Percentiles rank a stretch among this genome's conserved stretches.
Evolutionary conservation across 495 filamentous ascomycete genomes (phyloP).

Genomic region (Xylaria flabelliformis): DNA sequence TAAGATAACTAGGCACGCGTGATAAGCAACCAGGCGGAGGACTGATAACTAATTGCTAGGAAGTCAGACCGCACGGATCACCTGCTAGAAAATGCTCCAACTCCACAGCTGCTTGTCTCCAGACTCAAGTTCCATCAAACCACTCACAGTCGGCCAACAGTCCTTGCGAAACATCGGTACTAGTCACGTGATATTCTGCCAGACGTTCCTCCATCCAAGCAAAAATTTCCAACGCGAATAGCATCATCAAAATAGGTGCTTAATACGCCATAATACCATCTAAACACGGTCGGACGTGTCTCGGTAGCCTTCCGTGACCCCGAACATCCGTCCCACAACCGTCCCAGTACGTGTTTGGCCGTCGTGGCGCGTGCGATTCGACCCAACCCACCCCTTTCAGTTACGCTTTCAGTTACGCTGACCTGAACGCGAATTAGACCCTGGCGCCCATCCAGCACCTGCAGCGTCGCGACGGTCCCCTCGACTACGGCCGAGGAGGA

Average conservation of each 20-base stretch:
- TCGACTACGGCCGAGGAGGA: constrained; percentile 63
- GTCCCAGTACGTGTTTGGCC: constrained; percentile 25
- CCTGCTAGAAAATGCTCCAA: constrained; percentile 13
- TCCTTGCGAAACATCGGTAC: constrained; percentile 29
- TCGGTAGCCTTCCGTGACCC: constrained; percentile 29
- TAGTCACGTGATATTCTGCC: constrained; percentile 46
- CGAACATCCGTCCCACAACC: constrained; percentile 23
- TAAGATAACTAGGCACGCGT: neutral
- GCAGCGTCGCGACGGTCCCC: constrained; percentile 57
- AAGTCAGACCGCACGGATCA: constrained; percentile 14
- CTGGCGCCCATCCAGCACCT: constrained; percentile 59
- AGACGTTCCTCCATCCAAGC: constrained; percentile 39
- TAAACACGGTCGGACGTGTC: constrained; percentile 36
- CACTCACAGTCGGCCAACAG: constrained; percentile 36
- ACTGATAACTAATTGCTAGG: neutral
- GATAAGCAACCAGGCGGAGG: neutral
- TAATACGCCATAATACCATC: constrained; percentile 33
- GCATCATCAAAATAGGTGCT: constrained; percentile 34
- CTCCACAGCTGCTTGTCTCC: neutral
- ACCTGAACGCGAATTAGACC: constrained; percentile 46
- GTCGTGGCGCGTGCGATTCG: constrained; percentile 2
- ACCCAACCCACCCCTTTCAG: neutral
- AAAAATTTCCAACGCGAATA: constrained; percentile 43
- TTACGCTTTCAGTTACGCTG: constrained; percentile 29
- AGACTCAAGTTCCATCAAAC: constrained; percentile 34